These are phyloP conservation scores for Huntiella moniliformis DNA, from an alignment of 2,329 filamentous ascomycete species.

Conservation along the genomic window DNA sequence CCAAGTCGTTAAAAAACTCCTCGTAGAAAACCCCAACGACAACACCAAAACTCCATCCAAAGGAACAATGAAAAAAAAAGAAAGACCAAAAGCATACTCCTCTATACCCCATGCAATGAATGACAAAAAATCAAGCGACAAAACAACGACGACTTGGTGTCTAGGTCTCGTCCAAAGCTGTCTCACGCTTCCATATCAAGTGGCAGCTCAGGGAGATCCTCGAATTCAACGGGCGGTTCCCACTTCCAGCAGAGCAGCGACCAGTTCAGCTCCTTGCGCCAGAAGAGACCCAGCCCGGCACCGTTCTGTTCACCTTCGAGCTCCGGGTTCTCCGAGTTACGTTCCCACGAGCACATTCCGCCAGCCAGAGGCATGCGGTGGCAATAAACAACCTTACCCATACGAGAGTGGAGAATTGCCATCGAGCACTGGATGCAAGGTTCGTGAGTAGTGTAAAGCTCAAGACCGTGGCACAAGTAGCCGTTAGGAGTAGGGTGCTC, in stretches of 20 bases:
- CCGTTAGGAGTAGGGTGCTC: conserved; percentile 55
- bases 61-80: neutral
- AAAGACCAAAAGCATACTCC: neutral
- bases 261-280: conserved; percentile 69
- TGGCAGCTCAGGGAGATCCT: conserved; percentile 16
- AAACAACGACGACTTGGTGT: neutral
- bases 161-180: neutral
- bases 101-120: neutral
- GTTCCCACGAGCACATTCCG: conserved; percentile 62
- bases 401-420: conserved; percentile 86
- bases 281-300: conserved; percentile 48
- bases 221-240: conserved; percentile 27
- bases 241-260: conserved; percentile 68
- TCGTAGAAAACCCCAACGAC: neutral
- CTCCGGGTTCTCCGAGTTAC: conserved; percentile 27
- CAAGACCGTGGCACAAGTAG: conserved; percentile 84
- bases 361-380: conserved; percentile 64
- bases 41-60: neutral
- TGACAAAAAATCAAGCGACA: neutral
- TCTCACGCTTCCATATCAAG: conserved; percentile 13
- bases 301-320: conserved; percentile 26
- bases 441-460: conserved; percentile 88
- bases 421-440: conserved; percentile 94
- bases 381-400: conserved; percentile 68
- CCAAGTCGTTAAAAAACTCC: too few species aligned